A percentile compares a stretch with the other conserved stretches of the same genome.
Evolutionary conservation across 1,284 basidiomycete species (phyloP).

Genomic region (Inonotus hispidus): DNA sequence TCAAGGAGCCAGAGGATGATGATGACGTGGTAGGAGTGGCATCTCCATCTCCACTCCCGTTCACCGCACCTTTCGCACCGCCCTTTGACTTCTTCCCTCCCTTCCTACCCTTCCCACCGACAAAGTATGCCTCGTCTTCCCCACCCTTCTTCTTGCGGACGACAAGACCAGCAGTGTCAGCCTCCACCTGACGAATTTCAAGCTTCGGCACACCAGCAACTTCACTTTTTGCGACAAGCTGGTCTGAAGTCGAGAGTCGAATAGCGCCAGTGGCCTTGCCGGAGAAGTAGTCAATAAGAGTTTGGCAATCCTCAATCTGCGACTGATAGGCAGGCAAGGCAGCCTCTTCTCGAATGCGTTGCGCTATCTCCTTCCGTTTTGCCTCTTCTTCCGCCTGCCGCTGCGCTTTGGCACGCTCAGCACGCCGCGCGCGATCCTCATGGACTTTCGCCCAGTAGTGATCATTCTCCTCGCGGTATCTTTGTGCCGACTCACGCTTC

Average conservation of each 20-base stretch:
- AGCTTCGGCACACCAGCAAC: constrained; percentile 76
- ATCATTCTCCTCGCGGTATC: constrained; percentile 80
- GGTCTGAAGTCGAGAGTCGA: constrained; percentile 30
- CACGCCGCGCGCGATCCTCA: constrained; percentile 80
- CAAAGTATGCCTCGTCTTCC: constrained; percentile 82
- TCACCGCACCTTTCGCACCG: constrained; percentile 24
- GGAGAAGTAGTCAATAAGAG: constrained; percentile 86
- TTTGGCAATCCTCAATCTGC: constrained; percentile 96
- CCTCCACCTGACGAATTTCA: constrained; percentile 82
- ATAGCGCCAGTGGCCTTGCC: constrained; percentile 60
- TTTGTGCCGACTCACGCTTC: constrained; percentile 72
- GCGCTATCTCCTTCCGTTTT: constrained; percentile 79
- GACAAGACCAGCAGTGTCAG: constrained; percentile 65
- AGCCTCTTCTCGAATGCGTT: constrained; percentile 87
- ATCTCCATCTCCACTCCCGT: constrained; percentile 32
- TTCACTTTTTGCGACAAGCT: constrained; percentile 35
- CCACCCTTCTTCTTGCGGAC: constrained; percentile 89
- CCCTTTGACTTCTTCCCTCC: constrained; percentile 60
- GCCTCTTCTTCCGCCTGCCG: constrained; percentile 79
- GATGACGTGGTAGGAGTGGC: constrained; percentile 29
- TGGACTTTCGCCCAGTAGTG: constrained; percentile 75
- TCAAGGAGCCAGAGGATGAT: constrained; percentile 44
- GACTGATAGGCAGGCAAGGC: constrained; percentile 85
- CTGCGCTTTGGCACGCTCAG: constrained; percentile 76
- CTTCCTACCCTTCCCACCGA: constrained; percentile 58